Percentiles rank a stretch among this genome's conserved stretches.
Conservation (phyloP, 2,329 filamentous ascomycete genomes). For the Albifimbria verrucaria region DNA sequence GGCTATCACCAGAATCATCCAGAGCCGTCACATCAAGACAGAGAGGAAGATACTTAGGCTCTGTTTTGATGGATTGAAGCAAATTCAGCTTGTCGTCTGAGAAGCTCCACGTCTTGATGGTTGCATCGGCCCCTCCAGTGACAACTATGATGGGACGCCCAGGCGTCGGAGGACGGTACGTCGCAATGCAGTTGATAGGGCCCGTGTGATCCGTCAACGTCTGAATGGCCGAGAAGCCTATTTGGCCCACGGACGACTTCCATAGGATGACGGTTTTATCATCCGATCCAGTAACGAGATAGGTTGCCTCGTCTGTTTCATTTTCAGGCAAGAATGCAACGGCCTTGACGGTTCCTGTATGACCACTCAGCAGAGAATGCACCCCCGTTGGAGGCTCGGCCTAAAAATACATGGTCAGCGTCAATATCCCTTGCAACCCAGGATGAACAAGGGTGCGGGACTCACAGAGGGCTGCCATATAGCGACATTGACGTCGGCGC, state of each 20-base stretch:
- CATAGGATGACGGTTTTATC: constrained; percentile 78
- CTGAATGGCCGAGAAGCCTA: constrained; percentile 41
- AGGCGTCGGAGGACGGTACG: constrained; percentile 27
- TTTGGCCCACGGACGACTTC: constrained; percentile 34
- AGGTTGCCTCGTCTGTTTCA: constrained; percentile 41
- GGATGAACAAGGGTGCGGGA: constrained; percentile 17
- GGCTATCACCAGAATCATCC: constrained; percentile 44
- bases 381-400: constrained; percentile 52
- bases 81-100: constrained; percentile 46
- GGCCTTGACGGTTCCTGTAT: constrained; percentile 77
- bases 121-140: constrained; percentile 79
- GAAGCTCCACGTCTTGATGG: constrained; percentile 67
- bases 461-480: constrained; percentile 79
- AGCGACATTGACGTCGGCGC: constrained; percentile 83
- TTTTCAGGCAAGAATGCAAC: constrained; percentile 68
- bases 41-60: constrained; percentile 79
- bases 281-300: constrained; percentile 76
- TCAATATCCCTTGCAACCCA: constrained; percentile 4
- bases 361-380: constrained; percentile 65
- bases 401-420: constrained; percentile 23
- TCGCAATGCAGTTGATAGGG: constrained; percentile 68
- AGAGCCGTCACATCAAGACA: constrained; percentile 67
- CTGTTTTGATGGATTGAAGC: constrained; percentile 67
- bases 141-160: constrained; percentile 52
- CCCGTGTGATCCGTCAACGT: constrained; percentile 63